Percentiles rank a stretch among this genome's conserved stretches.
These are phyloP conservation scores for Passiflora organensis DNA, from an alignment of 345 rosid genomes.

Conservation along the genomic window DNA sequence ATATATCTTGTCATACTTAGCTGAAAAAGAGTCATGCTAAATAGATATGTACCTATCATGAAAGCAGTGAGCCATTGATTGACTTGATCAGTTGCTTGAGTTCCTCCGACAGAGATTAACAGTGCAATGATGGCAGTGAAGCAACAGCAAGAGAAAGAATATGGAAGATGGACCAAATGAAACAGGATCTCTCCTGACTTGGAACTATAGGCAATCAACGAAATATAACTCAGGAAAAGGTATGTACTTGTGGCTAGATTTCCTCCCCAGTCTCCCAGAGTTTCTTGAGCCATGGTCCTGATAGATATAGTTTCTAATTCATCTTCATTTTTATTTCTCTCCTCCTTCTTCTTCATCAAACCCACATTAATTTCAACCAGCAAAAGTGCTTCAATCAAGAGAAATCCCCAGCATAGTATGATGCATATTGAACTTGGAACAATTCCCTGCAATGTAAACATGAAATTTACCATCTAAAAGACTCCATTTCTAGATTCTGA, in stretches of 20 bases:
- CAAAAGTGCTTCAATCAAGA: conserved; percentile 48
- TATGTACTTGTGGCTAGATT: conserved; percentile 38
- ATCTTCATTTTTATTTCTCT: conserved; percentile 22
- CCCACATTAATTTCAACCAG: conserved; percentile 50
- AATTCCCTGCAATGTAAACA: conserved; percentile 37
- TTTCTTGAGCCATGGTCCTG: conserved; percentile 65
- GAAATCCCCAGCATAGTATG: conserved; percentile 54
- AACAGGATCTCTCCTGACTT: conserved; percentile 57
- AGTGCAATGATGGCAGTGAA: conserved; percentile 40
- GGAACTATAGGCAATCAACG: conserved; percentile 53
- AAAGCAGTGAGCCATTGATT: conserved; percentile 56
- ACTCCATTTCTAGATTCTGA: not conserved
- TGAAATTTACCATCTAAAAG: not conserved
- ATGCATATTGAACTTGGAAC: conserved; percentile 52
- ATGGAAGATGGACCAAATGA: conserved; percentile 44
- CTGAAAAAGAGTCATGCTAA: too few relatives aligned
- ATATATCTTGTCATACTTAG: too few relatives aligned
- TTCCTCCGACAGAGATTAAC: conserved; percentile 47
- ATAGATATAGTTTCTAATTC: conserved; percentile 48
- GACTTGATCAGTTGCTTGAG: conserved; percentile 46
- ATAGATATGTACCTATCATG: conserved; percentile 47
- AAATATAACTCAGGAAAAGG: conserved; percentile 55
- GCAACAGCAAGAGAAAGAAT: conserved; percentile 34
- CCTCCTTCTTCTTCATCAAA: conserved; percentile 28
- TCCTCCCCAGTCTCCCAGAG: conserved; percentile 56